Base-by-base conservation (phyloP, 495 filamentous ascomycete genomes). In the Trichoderma erinaceum region DNA sequence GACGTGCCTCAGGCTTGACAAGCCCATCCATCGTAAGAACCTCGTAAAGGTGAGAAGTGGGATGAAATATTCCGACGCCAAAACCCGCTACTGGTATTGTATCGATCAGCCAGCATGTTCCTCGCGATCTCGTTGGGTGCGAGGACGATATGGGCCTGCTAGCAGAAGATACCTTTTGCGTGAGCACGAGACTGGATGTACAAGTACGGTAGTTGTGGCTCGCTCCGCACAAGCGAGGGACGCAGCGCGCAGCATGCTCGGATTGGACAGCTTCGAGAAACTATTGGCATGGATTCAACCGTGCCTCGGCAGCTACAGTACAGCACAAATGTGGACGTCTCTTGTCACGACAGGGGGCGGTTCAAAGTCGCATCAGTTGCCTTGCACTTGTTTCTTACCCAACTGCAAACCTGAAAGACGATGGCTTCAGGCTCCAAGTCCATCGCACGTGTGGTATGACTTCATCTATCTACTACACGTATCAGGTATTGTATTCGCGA, bases 261-360 rank as follows among this genome's bases (percentile, higher is more conserved):
- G 18, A 56, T 56, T 61, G 56, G 23, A n/a, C 25, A 12, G 27
- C 23, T 11, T 27, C 56, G 56, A 61, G 56, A 61, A 61, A 27
- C 27, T 32, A 61, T 61, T 61, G 56, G 56, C 56, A 38, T 38
- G 25, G 1, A 61, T 29, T 10, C 4, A 5, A 61, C 13, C 23
- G 27, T 61, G 56, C 56, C 56, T 29, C 56, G 56, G 56, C 56
- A 61, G 56, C 56, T 61, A 12, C 27, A 61, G 16, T 18, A 38
- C 32, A 35, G 2, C n/a, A n/a, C n/a, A n/a, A n/a, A n/a, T n/a
- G 29, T 29, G 29, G 29, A 38, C 35, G 35, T 38, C 35, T 21
- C 32, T n/a, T 52, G 48, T 61, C 56, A 61, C 56, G 56, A 61
- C 56, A 61, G 56, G 56, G 56, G 35, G 35, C 6, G 6, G 32